Percentiles rank a stretch among this genome's conserved stretches.
These are phyloP conservation scores for Quercus phellos DNA, from an alignment of 331 rosid species.

Conservation along the genomic window DNA sequence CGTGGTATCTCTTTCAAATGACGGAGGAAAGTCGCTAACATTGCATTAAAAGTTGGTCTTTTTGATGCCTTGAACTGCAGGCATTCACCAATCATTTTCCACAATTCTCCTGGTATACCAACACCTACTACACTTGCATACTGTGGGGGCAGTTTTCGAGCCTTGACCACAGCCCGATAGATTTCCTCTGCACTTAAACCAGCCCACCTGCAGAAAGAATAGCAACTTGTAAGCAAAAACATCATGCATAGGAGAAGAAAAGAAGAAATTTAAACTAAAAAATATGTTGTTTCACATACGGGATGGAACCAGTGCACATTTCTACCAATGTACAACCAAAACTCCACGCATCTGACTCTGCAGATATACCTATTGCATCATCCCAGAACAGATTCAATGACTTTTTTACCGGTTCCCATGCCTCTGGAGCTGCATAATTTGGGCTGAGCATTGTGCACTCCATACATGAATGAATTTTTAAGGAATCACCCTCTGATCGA, in stretches of 20 bases:
- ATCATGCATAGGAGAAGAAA: constrained; percentile 17
- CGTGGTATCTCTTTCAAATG: constrained; percentile 94
- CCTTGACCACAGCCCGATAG: constrained; percentile 75
- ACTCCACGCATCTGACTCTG: constrained; percentile 99
- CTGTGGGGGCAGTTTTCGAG: constrained; percentile 86
- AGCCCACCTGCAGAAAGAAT: constrained; percentile 77
- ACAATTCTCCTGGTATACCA: constrained; percentile 92
- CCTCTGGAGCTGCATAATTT: constrained; percentile 96
- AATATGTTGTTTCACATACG: constrained; percentile 67
- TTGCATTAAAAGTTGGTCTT: constrained; percentile 86
- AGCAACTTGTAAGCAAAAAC: constrained; percentile 21
- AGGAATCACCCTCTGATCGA: constrained; percentile 69
- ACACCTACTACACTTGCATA: constrained; percentile 96
- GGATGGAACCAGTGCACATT: constrained; percentile 98
- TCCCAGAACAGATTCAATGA: constrained; percentile 88
- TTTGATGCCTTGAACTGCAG: constrained; percentile 83
- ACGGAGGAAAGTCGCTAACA: constrained; percentile 86
- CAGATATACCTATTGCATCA: constrained; percentile 89
- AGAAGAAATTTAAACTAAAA: constrained; percentile 26
- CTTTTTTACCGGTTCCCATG: constrained; percentile 97
- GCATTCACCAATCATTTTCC: constrained; percentile 99
- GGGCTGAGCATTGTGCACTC: constrained; percentile 98
- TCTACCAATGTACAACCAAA: constrained; percentile 99
- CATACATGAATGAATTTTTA: constrained; percentile 90
- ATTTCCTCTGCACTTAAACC: constrained; percentile 91